phyloP scores from a whole-genome alignment of 495 filamentous ascomycete genomes.

The Filosporella fistucella region DNA sequence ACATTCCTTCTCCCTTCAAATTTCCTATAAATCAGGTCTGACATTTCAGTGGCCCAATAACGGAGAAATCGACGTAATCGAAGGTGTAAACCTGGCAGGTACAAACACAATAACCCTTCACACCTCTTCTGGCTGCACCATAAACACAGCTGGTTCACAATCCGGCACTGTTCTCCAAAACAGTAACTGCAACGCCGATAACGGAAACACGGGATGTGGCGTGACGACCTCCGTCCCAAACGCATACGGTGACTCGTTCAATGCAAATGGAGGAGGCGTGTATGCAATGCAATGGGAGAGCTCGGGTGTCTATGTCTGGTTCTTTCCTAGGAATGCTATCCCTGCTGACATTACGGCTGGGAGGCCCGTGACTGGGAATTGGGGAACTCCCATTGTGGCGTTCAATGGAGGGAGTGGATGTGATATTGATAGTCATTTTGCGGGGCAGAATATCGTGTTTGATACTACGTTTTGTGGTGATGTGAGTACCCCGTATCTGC shows the following conservation, averaged over 20 bases:
- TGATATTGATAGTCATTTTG: constrained; percentile 62
- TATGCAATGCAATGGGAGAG: constrained; percentile 77
- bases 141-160: constrained; percentile 39
- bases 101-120: constrained; percentile 73
- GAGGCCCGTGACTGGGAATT: constrained; percentile 39
- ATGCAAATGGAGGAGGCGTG: constrained; percentile 66
- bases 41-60: constrained; percentile 79
- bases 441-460: constrained; percentile 68
- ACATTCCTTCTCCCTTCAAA: too few species aligned
- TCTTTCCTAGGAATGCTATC: constrained; percentile 24
- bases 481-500: constrained; percentile 58
- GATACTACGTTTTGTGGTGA: constrained; percentile 87
- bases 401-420: constrained; percentile 56
- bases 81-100: constrained; percentile 69
- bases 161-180: constrained; percentile 40
- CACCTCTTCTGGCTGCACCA: constrained; percentile 56
- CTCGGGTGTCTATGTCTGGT: constrained; percentile 55
- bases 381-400: constrained; percentile 63
- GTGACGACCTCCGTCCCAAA: constrained; percentile 37
- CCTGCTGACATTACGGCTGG: constrained; percentile 53
- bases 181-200: constrained; percentile 52
- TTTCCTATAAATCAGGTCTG: too few species aligned
- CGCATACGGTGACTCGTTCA: constrained; percentile 69
- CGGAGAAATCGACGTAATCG: constrained; percentile 91
- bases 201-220: constrained; percentile 48